A percentile compares a stretch with the other conserved stretches of the same genome.
phyloP scores from a whole-genome alignment of 176 grass and related monocot genomes.

The Oryza longistaminata region DNA sequence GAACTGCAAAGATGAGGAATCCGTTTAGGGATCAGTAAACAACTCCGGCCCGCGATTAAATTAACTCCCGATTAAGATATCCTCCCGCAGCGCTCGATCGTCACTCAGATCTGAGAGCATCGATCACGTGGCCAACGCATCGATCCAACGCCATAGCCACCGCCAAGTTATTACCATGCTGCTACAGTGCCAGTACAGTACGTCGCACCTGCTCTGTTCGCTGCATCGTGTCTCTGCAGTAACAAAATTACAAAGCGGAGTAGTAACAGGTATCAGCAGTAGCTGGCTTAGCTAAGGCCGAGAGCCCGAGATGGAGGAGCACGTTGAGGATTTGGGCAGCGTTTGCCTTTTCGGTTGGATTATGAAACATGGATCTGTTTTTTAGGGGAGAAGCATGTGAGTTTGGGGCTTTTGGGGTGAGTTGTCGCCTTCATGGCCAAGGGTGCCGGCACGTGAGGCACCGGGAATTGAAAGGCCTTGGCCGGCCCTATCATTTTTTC shows the following conservation, averaged over 20 bases:
- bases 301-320: neutral
- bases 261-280: neutral
- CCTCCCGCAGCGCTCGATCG: neutral
- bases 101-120: constrained; percentile 34
- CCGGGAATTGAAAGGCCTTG: neutral
- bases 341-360: constrained; percentile 20
- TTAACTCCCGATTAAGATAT: constrained; percentile 11
- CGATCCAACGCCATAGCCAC: neutral
- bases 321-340: neutral
- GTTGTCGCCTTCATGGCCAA: constrained; percentile 47
- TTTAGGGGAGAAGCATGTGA: constrained; percentile 44
- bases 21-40: constrained; percentile 55
- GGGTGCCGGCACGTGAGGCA: constrained; percentile 42
- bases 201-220: neutral
- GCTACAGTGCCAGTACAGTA: neutral
- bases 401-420: constrained; percentile 36
- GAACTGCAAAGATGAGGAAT: constrained; percentile 32
- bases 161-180: neutral
- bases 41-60: neutral
- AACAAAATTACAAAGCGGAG: neutral
- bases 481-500: neutral
- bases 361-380: constrained; percentile 50
- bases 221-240: neutral
- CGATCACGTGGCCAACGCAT: constrained; percentile 58
- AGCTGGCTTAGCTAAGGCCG: neutral